Evolutionary conservation across 805 yeast genomes (phyloP), one percentile per base, ranked within the genome.

Genomic region (Ogataea minuta): DNA sequence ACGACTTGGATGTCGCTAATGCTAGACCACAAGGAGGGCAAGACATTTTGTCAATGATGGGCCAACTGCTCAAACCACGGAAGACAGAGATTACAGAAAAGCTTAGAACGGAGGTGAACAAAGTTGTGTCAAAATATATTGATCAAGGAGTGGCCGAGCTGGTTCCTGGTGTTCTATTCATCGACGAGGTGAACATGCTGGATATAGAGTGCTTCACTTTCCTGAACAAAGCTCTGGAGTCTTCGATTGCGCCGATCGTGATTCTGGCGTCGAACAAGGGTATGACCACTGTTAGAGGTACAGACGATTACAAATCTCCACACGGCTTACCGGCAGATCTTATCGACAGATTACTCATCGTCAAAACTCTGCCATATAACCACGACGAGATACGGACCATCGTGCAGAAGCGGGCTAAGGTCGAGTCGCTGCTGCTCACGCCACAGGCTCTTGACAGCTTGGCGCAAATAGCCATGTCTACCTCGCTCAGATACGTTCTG

Each of bases 231-330:
- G 99, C 99, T 9, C 72, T 93, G 44, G 99, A 93, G 69, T 95
- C 89, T 56, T 95, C 89, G 46, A 84, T 93, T 63, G 86, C 98
- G 11, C 99, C 99, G 25, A 87, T 93, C 58, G 96, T 93, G 28
- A 85, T 93, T 48, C 86, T 93, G 95, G 99, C 99, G 31, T 90
- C 99, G 17, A 93, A 93, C 68, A 77, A 97, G 63, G 99, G 99
- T 38, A 74, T 91, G 43, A 77, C 96, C n/a, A 81, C 77, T 45
- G 89, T 96, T 16, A 78, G 96, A 57, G 99, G 99, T 36, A 87
- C 98, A 21, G 82, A 79, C 58, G 88, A 88, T 68, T 43, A 53
- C 17, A 84, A 82, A 64, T 84, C 96, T 1, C 96, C 99, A 15
- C 99, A 93, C 62, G 99, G 99, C n/a, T 71, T 93, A 43, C 99